Evolutionary conservation across 805 yeast genomes (phyloP).

Genomic region (Grigorovia humatica): DNA sequence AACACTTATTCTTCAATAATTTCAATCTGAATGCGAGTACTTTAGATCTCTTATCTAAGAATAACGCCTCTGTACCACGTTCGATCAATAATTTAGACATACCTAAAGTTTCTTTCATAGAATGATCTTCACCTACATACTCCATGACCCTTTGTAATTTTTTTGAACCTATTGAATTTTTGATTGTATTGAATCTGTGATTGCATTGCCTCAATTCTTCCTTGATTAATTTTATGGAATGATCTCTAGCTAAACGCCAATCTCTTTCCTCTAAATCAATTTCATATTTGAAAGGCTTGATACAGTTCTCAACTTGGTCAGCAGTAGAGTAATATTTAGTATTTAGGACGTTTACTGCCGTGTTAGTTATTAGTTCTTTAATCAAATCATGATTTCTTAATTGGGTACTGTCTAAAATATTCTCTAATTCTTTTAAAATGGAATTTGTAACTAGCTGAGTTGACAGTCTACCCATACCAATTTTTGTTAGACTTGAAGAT

Average conservation of each 20-base stretch:
- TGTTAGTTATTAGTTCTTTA: slow-evolving; percentile 67
- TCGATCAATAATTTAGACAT: slow-evolving; percentile 66
- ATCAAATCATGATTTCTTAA: slow-evolving; percentile 82
- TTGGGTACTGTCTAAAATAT: slow-evolving; percentile 62
- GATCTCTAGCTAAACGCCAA: slow-evolving; percentile 77
- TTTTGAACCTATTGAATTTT: slow-evolving; percentile 68
- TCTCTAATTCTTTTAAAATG: slow-evolving; percentile 63
- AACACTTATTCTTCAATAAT: slow-evolving; percentile 66
- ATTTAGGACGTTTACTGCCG: slow-evolving; percentile 70
- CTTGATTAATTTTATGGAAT: slow-evolving; percentile 57
- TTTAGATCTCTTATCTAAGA: slow-evolving; percentile 61
- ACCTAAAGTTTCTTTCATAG: slow-evolving; percentile 61
- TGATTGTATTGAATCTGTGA: slow-evolving; percentile 46
- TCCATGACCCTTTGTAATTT: slow-evolving; percentile 76
- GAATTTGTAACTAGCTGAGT: slow-evolving; percentile 77
- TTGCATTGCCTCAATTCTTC: slow-evolving; percentile 85
- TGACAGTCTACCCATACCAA: slow-evolving; percentile 87
- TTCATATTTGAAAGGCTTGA: slow-evolving; percentile 95
- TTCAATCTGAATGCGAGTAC: slow-evolving; percentile 66
- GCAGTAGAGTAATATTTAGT: slow-evolving; percentile 82
- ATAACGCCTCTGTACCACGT: slow-evolving; percentile 76
- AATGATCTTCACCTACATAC: slow-evolving; percentile 38
- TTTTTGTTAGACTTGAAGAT: slow-evolving; percentile 73
- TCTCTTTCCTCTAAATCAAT: slow-evolving; percentile 94
- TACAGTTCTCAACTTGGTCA: slow-evolving; percentile 97